Conservation (phyloP, 2,329 filamentous ascomycete species). For the Hypoxylon sp. region DNA sequence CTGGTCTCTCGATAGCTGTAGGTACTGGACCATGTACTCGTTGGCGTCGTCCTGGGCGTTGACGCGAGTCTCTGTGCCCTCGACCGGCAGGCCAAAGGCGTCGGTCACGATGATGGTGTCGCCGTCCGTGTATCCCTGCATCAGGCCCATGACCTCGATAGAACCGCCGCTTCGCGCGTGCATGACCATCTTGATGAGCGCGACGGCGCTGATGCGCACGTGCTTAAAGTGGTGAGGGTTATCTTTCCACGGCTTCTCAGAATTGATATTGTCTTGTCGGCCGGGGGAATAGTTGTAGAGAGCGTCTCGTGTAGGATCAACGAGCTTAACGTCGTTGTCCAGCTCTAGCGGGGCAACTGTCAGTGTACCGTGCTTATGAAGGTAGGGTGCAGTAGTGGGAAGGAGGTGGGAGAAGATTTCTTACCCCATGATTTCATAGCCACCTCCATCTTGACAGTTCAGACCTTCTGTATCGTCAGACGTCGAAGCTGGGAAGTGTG, state of each 20-base stretch:
- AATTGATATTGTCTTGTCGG: constrained; percentile 74
- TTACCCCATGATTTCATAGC: constrained; percentile 73
- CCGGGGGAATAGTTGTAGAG: constrained; percentile 85
- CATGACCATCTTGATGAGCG: constrained; percentile 99
- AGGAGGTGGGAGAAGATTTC: constrained; percentile 30
- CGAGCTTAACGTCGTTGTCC: constrained; percentile 85
- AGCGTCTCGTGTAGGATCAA: constrained; percentile 88
- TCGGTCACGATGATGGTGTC: constrained; percentile 93
- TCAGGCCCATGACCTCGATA: constrained; percentile 96
- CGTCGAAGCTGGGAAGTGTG: background rate
- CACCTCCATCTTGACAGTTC: constrained; percentile 61
- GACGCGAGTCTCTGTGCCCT: constrained; percentile 97
- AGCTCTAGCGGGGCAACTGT: constrained; percentile 70
- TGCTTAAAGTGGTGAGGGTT: constrained; percentile 92
- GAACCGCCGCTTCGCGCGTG: constrained; percentile 94
- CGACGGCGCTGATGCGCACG: constrained; percentile 92
- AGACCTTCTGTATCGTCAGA: background rate
- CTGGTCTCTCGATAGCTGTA: constrained; percentile 80
- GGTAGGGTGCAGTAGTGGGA: constrained; percentile 35
- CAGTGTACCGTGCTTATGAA: constrained; percentile 18
- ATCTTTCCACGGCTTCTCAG: constrained; percentile 78
- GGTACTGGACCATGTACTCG: constrained; percentile 94
- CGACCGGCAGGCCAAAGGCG: constrained; percentile 91
- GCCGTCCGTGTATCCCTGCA: constrained; percentile 92
- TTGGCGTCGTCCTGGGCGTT: constrained; percentile 97